Evolutionary conservation across 495 filamentous ascomycete genomes (phyloP).

Genomic region (Astrothelium subdiscretum): DNA sequence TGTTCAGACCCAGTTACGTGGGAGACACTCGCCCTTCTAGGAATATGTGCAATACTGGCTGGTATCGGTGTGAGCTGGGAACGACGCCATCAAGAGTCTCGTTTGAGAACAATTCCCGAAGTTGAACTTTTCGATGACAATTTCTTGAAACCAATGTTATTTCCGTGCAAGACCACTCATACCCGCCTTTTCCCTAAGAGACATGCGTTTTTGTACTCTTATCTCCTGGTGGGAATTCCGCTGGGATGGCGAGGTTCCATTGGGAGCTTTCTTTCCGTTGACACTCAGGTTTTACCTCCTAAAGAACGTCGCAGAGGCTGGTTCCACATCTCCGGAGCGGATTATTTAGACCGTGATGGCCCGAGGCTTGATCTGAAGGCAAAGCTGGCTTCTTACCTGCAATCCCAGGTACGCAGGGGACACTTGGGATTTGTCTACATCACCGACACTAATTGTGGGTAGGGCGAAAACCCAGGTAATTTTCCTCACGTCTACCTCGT

Average conservation of each 20-base stretch:
- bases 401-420: constrained; percentile 30
- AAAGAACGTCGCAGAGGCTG: constrained; percentile 27
- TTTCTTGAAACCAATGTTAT: constrained; percentile 20
- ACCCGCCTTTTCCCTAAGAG: constrained; percentile 48
- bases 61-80: not conserved
- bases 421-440: not conserved
- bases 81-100: not conserved
- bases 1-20: not conserved
- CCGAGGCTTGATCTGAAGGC: constrained; percentile 36
- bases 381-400: constrained; percentile 49
- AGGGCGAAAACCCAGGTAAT: constrained; percentile 12
- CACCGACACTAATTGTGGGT: not conserved
- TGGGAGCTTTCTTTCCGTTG: constrained; percentile 43
- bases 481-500: constrained; percentile 58
- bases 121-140: constrained; percentile 11
- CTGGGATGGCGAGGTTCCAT: constrained; percentile 45
- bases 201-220: constrained; percentile 55
- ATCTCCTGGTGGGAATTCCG: constrained; percentile 55
- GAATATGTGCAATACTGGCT: not conserved
- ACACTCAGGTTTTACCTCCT: constrained; percentile 12
- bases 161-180: constrained; percentile 52
- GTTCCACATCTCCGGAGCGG: constrained; percentile 45
- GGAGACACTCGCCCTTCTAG: not conserved
- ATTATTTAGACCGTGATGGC: constrained; percentile 46
- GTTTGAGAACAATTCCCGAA: not conserved